These are phyloP conservation scores for Thraustochytrium sp. DNA, from an alignment of 352 stramenopile species.

Conservation along the genomic window DNA sequence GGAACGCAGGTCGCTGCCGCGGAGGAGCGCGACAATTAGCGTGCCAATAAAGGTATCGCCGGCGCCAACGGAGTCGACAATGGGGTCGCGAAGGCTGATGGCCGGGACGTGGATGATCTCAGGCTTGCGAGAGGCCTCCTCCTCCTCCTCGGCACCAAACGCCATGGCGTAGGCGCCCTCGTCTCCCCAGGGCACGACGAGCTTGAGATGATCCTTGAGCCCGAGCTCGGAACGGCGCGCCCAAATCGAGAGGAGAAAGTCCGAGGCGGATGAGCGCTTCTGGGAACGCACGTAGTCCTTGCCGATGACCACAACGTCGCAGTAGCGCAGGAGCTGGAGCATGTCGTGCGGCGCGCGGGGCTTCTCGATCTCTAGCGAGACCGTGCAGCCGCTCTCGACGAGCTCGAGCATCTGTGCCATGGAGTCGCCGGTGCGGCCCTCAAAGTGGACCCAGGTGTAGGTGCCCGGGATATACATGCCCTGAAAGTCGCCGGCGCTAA, in stretches of 20 bases:
- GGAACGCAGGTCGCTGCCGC: neutral
- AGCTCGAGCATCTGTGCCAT: neutral
- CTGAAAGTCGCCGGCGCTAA: neutral
- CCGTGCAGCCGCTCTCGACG: neutral
- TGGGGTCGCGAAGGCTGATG: neutral
- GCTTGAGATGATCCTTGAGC: neutral
- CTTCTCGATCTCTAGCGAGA: constrained; percentile 38
- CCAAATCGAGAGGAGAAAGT: neutral
- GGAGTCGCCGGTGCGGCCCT: neutral
- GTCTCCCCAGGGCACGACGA: constrained; percentile 1
- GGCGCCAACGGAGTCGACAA: constrained; percentile 11
- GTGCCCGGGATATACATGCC: neutral
- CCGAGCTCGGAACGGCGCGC: neutral
- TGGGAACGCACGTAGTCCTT: neutral
- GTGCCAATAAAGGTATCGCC: constrained; percentile 13
- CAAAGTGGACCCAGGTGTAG: constrained; percentile 31
- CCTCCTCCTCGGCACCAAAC: neutral
- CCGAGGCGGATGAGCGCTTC: neutral
- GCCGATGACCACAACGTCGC: constrained; percentile 6
- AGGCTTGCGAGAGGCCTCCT: neutral
- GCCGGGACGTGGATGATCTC: constrained; percentile 14
- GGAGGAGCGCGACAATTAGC: neutral
- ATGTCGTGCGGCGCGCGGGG: neutral
- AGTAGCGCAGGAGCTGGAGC: neutral
- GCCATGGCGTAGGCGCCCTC: neutral